phyloP scores from a whole-genome alignment of 306 rosid species.

The Vigna unguiculata region DNA sequence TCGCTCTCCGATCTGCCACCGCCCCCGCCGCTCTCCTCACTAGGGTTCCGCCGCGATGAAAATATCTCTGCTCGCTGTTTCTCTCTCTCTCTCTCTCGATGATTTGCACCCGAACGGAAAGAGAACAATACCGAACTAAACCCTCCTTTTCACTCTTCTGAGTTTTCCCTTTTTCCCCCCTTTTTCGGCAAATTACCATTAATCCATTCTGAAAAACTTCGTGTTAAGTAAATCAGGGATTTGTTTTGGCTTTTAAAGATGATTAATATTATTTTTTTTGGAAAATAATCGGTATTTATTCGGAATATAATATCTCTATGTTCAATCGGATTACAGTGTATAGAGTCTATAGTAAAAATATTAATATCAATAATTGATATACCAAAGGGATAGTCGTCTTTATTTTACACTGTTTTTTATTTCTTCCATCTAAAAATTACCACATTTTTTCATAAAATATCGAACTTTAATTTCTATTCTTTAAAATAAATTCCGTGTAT shows the following conservation, averaged over 20 bases:
- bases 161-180: background rate
- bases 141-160: slow-evolving; percentile 37
- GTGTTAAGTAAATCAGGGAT: background rate
- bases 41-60: slow-evolving; percentile 66
- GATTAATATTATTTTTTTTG: background rate
- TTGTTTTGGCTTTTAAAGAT: background rate
- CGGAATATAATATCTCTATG: background rate
- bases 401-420: no score
- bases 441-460: no score
- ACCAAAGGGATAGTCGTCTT: no score
- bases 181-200: background rate
- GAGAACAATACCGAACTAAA: slow-evolving; percentile 4
- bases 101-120: slow-evolving; percentile 51
- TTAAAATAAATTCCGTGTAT: no score
- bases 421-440: no score
- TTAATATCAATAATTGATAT: no score
- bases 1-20: slow-evolving; percentile 39
- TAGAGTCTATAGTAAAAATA: background rate
- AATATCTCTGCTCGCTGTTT: slow-evolving; percentile 23
- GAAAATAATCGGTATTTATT: background rate
- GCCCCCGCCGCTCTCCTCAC: slow-evolving; percentile 26
- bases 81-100: slow-evolving; percentile 26
- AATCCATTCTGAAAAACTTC: background rate
- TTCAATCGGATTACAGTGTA: background rate
- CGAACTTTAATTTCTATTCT: no score